These are phyloP conservation scores for Colletotrichum noveboracense DNA, from an alignment of 2,329 filamentous ascomycete genomes.

Conservation along the genomic window DNA sequence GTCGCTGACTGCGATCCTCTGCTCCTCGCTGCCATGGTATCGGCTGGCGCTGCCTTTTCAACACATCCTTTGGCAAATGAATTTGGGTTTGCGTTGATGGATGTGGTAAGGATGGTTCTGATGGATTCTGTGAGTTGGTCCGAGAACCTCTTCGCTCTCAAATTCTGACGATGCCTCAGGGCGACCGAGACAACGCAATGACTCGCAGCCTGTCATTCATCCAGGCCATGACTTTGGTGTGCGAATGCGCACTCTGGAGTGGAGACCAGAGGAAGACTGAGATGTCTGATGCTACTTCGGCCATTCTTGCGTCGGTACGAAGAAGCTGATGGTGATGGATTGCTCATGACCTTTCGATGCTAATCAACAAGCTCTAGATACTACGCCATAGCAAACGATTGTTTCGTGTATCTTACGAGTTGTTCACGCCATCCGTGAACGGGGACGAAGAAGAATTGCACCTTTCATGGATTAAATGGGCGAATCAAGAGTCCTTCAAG, in stretches of 20 bases:
- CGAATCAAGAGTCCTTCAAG: neutral
- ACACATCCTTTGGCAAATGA: neutral
- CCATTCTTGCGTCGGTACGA: neutral
- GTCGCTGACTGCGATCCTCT: neutral
- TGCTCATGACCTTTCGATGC: neutral
- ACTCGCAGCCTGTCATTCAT: neutral
- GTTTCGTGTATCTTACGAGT: neutral
- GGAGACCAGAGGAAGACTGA: neutral
- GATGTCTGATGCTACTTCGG: neutral
- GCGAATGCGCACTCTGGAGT: neutral
- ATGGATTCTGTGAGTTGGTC: neutral
- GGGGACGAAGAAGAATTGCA: rapidly evolving
- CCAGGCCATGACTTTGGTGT: neutral
- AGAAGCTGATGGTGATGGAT: rapidly evolving
- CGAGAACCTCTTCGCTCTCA: neutral
- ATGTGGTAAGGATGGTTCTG: neutral
- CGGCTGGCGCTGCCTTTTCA: neutral
- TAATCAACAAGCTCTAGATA: neutral
- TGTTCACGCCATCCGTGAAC: rapidly evolving
- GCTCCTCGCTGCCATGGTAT: neutral
- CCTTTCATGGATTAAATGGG: neutral
- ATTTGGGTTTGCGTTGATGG: neutral
- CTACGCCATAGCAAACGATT: neutral
- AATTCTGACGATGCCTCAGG: neutral
- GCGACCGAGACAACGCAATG: neutral